Conservation (phyloP, 176 grass and related monocot species). For the Chrysopogon serrulatus region DNA sequence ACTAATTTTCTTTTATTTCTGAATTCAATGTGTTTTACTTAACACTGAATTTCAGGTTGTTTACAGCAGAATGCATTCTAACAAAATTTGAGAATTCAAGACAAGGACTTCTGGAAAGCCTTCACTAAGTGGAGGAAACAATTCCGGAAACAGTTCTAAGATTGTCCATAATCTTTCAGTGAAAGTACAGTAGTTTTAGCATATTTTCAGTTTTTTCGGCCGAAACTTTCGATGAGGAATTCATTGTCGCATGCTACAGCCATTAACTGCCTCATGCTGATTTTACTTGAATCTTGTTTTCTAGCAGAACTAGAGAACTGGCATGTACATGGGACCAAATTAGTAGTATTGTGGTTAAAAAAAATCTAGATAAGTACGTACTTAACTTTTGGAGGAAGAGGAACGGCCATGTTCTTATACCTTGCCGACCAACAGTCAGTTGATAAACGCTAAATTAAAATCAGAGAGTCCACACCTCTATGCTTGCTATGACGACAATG, state of each 20-base stretch:
- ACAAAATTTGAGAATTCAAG: conserved; percentile 77
- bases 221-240: too few species aligned
- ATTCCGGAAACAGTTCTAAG: conserved; percentile 53
- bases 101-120: conserved; percentile 64
- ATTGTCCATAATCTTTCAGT: conserved; percentile 29
- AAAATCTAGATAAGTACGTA: too few species aligned
- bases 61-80: conserved; percentile 47
- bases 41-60: conserved; percentile 46
- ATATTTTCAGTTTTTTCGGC: background rate
- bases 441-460: too few species aligned
- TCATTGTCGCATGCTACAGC: too few species aligned
- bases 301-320: too few species aligned
- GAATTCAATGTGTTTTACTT: background rate
- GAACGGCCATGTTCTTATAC: too few species aligned
- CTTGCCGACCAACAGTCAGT: too few species aligned
- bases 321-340: too few species aligned
- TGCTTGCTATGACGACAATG: too few species aligned
- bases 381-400: too few species aligned
- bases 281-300: conserved; percentile 1
- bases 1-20: background rate
- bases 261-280: background rate
- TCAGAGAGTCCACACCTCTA: too few species aligned
- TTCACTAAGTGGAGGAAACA: conserved; percentile 61
- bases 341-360: too few species aligned
- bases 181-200: background rate